Base-by-base conservation (phyloP, 202 grass and related monocot genomes). In the Musa balbisiana region DNA sequence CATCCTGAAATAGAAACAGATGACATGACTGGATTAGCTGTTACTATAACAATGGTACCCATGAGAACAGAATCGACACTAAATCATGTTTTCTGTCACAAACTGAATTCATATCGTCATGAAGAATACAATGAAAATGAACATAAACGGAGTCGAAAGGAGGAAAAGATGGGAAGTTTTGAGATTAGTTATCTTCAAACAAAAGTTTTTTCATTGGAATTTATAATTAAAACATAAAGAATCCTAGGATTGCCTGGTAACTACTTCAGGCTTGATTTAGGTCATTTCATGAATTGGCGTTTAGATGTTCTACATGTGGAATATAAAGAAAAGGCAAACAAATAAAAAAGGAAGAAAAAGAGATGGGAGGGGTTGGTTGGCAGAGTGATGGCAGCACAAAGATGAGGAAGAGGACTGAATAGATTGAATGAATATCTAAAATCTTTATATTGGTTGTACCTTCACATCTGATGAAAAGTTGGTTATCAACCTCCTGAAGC, bases 1-100 rank as follows among this genome's bases (percentile, higher is more conserved):
- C 83, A 78, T 98, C 94, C 94, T 98, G 94, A 52, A 49, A 50
- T 69, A 49, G 5, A 69, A 69, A 69, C 14, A 69, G 5, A 49
- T 50, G 16, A n/a, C 3, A n/a, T 69, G 33, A 50, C 19, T 9
- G 4, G 17, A 60, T 60, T 8, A 60, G 3, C 9, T 60, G 15
- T 60, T 60, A 60, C 19, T 20, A 4, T 21, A 43, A 43, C 33
- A 43, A 43, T 6, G 4, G 33, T 43, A 43, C 33, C 29, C 33
- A 43, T 6, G 4, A 43, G 33, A 8, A 0, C 33, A 43, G 33
- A 43, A 8, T 43, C 33, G 0, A 43, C 33, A 43, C 33, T 43
- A 8, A 6, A 43, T 43, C 33, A 43, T 6, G 4, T 6, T 43
- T 43, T 43, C 33, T 43, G 33, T 60, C 15, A 21, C 16, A 60